Evolutionary conservation across 495 filamentous ascomycete genomes (phyloP).

Genomic region (Aspergillus carlsbadensis): DNA sequence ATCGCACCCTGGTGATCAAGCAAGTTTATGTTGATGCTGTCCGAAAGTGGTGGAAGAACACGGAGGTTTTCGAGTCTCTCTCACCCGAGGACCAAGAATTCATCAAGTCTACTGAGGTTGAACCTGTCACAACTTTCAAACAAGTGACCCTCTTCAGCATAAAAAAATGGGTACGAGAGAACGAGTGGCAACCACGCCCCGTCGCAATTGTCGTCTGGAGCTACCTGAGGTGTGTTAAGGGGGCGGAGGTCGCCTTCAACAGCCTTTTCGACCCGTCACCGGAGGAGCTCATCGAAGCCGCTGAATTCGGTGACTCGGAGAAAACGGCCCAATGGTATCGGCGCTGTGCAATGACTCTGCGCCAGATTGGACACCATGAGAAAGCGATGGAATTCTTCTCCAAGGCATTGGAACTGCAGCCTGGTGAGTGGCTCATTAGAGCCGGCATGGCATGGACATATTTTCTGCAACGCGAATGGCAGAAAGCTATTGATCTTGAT

Average conservation of each 20-base stretch:
- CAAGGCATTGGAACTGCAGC: conserved; percentile 6
- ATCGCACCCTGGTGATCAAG: neutral
- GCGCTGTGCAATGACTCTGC: conserved; percentile 6
- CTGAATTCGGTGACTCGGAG: conserved; percentile 2
- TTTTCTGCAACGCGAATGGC: neutral
- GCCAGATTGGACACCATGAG: neutral
- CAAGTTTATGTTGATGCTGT: neutral
- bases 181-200: neutral
- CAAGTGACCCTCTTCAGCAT: neutral
- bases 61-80: neutral
- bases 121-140: conserved; percentile 1
- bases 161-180: conserved; percentile 6
- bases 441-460: conserved; percentile 6
- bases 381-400: neutral
- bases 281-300: conserved; percentile 12
- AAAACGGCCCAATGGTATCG: conserved; percentile 6
- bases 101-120: neutral
- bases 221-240: neutral
- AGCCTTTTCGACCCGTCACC: neutral
- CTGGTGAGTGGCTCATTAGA: neutral
- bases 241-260: neutral
- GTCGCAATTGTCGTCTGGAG: neutral
- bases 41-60: conserved; percentile 11
- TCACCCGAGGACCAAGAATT: neutral
- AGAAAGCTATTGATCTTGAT: conserved; percentile 7